A percentile compares a stretch with the other conserved stretches of the same genome.
These are phyloP conservation scores for Fusarium humuli DNA, from an alignment of 2,329 filamentous ascomycete genomes.

Conservation along the genomic window DNA sequence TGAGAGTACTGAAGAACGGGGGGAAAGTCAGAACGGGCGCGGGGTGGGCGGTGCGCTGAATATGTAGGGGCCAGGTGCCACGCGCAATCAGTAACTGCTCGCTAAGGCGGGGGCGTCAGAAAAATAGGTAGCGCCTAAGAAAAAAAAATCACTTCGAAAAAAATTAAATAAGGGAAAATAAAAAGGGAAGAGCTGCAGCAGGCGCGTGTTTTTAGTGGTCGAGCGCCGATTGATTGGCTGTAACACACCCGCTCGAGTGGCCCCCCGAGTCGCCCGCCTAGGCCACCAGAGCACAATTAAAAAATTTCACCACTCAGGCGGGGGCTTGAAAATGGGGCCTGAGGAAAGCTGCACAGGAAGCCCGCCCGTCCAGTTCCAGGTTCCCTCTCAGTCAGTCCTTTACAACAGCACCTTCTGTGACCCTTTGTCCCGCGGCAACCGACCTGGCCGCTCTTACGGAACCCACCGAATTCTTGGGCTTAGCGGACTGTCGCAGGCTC, in stretches of 20 bases:
- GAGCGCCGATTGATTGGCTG: conserved; percentile 24
- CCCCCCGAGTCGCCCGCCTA: conserved; percentile 19
- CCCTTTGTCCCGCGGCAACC: conserved; percentile 18
- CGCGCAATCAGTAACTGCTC: conserved; percentile 51
- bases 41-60: conserved; percentile 52
- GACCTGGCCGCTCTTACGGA: neutral
- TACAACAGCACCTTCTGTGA: conserved; percentile 16
- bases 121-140: conserved; percentile 36
- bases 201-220: conserved; percentile 38
- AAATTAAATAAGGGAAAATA: conserved; percentile 7
- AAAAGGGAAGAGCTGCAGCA: conserved; percentile 43
- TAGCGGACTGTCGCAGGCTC: neutral
- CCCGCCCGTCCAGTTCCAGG: neutral
- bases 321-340: conserved; percentile 39
- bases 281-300: conserved; percentile 20
- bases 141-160: conserved; percentile 26
- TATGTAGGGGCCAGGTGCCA: conserved; percentile 51
- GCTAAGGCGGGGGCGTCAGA: conserved; percentile 35
- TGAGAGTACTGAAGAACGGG: conserved; percentile 49
- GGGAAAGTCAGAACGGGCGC: conserved; percentile 48
- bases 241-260: conserved; percentile 21
- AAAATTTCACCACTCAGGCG: conserved; percentile 35
- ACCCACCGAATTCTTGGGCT: neutral
- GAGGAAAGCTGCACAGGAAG: conserved; percentile 4
- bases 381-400: conserved; percentile 1